Evolutionary conservation across 352 stramenopile genomes (phyloP).

Genomic region (Pythium aristosporum): DNA sequence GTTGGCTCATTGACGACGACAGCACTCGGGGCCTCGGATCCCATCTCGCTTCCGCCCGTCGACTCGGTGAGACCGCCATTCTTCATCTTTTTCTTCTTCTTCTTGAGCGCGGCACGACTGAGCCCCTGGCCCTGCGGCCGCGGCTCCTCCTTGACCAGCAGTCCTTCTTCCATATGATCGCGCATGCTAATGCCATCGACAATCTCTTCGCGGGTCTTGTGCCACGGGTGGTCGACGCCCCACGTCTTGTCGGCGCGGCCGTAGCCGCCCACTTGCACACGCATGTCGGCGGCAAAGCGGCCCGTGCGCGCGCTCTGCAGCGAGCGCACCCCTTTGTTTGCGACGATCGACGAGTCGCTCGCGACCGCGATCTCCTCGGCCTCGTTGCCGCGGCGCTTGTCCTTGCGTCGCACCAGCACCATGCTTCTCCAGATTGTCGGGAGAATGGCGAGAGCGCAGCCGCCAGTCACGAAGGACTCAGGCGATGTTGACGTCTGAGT

Average conservation of each 20-base stretch:
- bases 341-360: slow-evolving; percentile 61
- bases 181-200: slow-evolving; percentile 45
- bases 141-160: slow-evolving; percentile 37
- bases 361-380: slow-evolving; percentile 55
- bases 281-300: slow-evolving; percentile 81
- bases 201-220: slow-evolving; percentile 57
- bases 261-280: slow-evolving; percentile 66
- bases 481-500: neutral
- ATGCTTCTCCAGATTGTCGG: slow-evolving; percentile 29
- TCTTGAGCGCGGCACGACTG: slow-evolving; percentile 77
- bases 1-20: neutral
- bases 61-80: slow-evolving; percentile 45
- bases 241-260: slow-evolving; percentile 76
- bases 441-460: neutral
- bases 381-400: slow-evolving; percentile 72
- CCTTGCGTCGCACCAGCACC: slow-evolving; percentile 68
- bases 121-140: slow-evolving; percentile 42
- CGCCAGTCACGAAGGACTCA: slow-evolving; percentile 7
- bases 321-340: slow-evolving; percentile 67
- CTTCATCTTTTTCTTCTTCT: slow-evolving; percentile 73
- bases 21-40: slow-evolving; percentile 3
- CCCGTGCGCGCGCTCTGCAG: slow-evolving; percentile 49
- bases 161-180: slow-evolving; percentile 69
- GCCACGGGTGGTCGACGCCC: slow-evolving; percentile 78
- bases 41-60: slow-evolving; percentile 17